Evolutionary conservation across 2,329 filamentous ascomycete genomes (phyloP), one percentile per base, ranked within the genome.

Genomic region (Blastomyces emzantsi): DNA sequence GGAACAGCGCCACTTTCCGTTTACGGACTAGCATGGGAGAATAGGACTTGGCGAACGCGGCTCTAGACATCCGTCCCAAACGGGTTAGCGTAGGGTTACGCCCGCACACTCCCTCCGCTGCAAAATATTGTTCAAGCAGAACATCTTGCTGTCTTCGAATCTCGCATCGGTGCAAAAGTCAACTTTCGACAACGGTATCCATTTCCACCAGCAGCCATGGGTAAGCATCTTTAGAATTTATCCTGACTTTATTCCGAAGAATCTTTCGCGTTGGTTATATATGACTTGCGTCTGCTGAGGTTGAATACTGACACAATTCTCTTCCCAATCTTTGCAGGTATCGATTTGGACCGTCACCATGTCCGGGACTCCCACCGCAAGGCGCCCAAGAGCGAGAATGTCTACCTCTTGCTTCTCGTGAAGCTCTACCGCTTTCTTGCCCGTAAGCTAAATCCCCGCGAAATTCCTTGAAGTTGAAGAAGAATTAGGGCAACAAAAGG

Each of bases 391-490:
- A 96, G 90, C 84, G 90, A 96, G 84, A 96, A 97, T 86, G 90
- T 93, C 76, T 96, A 97, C 83, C 85, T 96, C 74, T 93, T 93
- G 86, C 87, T 97, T 79, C 85, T 97, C 79, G 92, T 97, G 81
- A 97, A 97, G 89, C 89, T 96, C 63, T 96, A 96, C 86, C 90
- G 90, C 85, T 96, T 96, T 87, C 83, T 96, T 80, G 88, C 91
- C 77, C 90, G 92, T 95, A 90, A 82, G 88, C 87, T 67, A 70
- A 61, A 63, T 28, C 64, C 67, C 66, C 65, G 66, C 59, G 63
- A 54, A 61, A 39, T 56, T 60, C 64, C n/a, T 52, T 28, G 22
- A 25, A 43, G 13, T 39, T 39, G 17, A 56, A n/a, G 54, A 25
- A 52, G 49, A 52, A 52, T 52, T 52, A 25, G 25, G 25, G 22